Evolutionary conservation across 495 filamentous ascomycete genomes (phyloP).

Genomic region (Aspergillus ellipticus): DNA sequence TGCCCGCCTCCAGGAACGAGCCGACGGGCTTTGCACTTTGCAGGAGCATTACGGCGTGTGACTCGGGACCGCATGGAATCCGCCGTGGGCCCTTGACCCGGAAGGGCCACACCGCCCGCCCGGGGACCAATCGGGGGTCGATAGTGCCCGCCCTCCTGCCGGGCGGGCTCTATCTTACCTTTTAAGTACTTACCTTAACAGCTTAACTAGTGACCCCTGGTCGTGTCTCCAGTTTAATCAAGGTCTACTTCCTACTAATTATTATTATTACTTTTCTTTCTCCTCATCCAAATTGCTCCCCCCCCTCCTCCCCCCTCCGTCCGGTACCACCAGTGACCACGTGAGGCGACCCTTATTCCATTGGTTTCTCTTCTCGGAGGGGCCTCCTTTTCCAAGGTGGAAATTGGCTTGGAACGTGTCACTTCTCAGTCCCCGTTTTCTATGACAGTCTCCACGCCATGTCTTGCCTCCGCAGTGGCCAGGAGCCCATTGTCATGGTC

Average conservation of each 20-base stretch:
- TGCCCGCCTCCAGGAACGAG: too few relatives aligned
- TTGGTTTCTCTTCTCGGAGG: conserved; percentile 15
- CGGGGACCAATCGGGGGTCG: background rate
- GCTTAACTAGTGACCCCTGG: background rate
- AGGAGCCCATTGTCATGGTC: conserved; percentile 70
- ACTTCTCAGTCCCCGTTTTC: conserved; percentile 18
- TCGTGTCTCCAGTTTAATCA: background rate
- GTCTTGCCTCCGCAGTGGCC: conserved; percentile 29
- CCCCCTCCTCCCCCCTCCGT: background rate
- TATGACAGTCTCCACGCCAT: conserved; percentile 23
- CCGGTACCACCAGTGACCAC: background rate
- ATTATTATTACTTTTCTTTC: conserved; percentile 12
- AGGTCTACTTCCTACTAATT: background rate
- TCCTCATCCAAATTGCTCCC: background rate
- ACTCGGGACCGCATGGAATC: too few relatives aligned
- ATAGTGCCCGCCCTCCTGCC: background rate
- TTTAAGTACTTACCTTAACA: background rate
- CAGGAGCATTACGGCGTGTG: too few relatives aligned
- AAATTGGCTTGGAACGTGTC: conserved; percentile 14
- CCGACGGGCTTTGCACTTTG: too few relatives aligned
- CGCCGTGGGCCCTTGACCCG: background rate
- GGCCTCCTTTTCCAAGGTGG: conserved; percentile 9
- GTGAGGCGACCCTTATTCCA: conserved; percentile 21
- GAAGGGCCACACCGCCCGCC: conserved; percentile 28
- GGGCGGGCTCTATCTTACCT: background rate